Percentiles rank a stretch among this genome's conserved stretches.
These are phyloP conservation scores for Lodderomyces parapsilosis DNA, from an alignment of 1,139 yeast genomes.

Conservation along the genomic window DNA sequence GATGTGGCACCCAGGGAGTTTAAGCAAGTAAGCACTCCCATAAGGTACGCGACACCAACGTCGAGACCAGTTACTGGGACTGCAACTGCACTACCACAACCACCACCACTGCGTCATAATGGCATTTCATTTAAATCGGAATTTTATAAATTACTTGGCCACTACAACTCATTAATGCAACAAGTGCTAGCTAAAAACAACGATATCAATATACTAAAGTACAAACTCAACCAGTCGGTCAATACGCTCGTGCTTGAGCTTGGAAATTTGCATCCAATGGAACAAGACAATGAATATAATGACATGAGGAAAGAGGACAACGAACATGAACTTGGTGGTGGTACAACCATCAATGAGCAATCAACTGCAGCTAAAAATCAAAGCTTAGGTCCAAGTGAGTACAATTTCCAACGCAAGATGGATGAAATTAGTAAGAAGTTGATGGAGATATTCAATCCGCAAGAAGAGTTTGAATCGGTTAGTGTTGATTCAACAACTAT, in stretches of 20 bases:
- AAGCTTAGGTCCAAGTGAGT: not conserved
- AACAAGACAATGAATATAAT: not conserved
- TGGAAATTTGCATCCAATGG: not conserved
- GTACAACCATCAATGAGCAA: too few relatives aligned
- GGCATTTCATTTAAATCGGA: slow-evolving; percentile 4
- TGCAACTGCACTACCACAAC: not conserved
- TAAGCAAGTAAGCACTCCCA: not conserved
- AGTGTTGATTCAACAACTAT: slow-evolving; percentile 8
- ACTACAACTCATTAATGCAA: slow-evolving; percentile 11
- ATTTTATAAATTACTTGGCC: slow-evolving; percentile 11
- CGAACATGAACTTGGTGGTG: too few relatives aligned
- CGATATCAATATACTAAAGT: slow-evolving; percentile 12
- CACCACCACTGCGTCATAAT: not conserved
- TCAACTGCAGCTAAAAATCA: too few relatives aligned
- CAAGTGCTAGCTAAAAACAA: slow-evolving; percentile 11
- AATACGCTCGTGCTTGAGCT: not conserved
- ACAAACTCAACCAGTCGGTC: slow-evolving; percentile 8
- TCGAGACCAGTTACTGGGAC: not conserved
- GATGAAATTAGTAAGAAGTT: slow-evolving; percentile 9
- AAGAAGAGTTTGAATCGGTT: slow-evolving; percentile 14
- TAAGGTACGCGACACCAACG: not conserved
- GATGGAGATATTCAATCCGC: slow-evolving; percentile 13
- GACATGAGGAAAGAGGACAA: not conserved
- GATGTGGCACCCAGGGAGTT: not conserved
- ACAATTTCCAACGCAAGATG: slow-evolving; percentile 1